Base-by-base conservation (phyloP, 1,284 basidiomycete species). In the Hemileia vastatrix region DNA sequence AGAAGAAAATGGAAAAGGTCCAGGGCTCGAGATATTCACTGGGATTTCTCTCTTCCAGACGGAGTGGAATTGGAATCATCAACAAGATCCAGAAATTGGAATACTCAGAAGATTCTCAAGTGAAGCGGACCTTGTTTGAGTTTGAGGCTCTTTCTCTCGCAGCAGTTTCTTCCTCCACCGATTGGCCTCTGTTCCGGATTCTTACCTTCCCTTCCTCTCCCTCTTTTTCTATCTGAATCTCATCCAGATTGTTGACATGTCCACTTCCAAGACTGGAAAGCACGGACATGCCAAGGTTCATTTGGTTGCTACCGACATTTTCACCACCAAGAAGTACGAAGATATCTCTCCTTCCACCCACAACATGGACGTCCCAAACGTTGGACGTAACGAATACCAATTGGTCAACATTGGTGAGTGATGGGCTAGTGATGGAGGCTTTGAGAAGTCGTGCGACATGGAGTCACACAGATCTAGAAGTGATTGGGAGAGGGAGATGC, bases 241-340 rank as follows among this genome's bases (percentile, higher is more conserved):
- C 18, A 11, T 23, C 21, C 65, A 72, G 72, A 74, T 75, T 63
- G 65, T 74, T 63, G 74, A 79, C 75, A 97, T 98, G 94, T 95
- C 93, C 69, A 97, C 94, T 81, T 97, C 94, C 77, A 98, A 97
- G 85, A 94, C 91, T 61, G 92, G 91, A 59, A 78, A 77, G 85
- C 94, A 97, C 83, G 94, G 94, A 76, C 94, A 97, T 83, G 94
- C 94, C 79, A 98, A 97, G 82, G 94, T 97, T 77, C 91, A 97
- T 81, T 84, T 98, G 71, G 85, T 97, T 75, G 94, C 86, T 77
- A 88, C 87, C 77, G 94, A 98, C 81, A 93, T 68, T 67, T 68
- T 73, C 65, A 72, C 72, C 54, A 57, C 60, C 57, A 64, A 66
- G 63, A 68, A 69, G 68, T 64, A 54, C 60, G 94, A 98, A 84